Percentiles rank a stretch among this genome's conserved stretches.
phyloP scores from a whole-genome alignment of 2,329 filamentous ascomycete species.

The Huntiella abstrusa region DNA sequence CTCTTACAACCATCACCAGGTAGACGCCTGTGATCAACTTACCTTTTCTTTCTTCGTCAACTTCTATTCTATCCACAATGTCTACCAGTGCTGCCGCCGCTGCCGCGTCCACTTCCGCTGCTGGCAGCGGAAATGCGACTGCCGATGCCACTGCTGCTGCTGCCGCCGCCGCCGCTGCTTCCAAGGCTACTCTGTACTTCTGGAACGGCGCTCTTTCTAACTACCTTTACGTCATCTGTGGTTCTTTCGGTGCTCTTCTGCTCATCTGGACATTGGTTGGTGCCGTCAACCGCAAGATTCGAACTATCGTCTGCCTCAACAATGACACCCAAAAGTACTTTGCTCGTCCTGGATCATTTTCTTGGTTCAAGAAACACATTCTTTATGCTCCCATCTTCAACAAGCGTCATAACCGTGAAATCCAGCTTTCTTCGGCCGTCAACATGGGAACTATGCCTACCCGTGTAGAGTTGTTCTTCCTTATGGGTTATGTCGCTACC shows the following conservation, averaged over 20 bases:
- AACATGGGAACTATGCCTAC: slow-evolving; percentile 46
- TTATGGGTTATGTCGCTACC: slow-evolving; percentile 37
- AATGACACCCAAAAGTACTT: slow-evolving; percentile 72
- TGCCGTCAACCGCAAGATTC: slow-evolving; percentile 45
- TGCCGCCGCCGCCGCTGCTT: slow-evolving; percentile 14
- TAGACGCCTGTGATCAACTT: neutral
- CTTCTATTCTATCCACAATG: slow-evolving; percentile 1
- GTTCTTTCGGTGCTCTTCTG: slow-evolving; percentile 41
- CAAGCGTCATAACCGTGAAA: slow-evolving; percentile 50
- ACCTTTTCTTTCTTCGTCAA: neutral
- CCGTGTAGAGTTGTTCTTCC: slow-evolving; percentile 39
- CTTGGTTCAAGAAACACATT: slow-evolving; percentile 12
- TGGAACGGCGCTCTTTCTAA: slow-evolving; percentile 37
- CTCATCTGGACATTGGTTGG: slow-evolving; percentile 47
- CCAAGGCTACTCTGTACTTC: slow-evolving; percentile 10
- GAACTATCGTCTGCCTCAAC: slow-evolving; percentile 55
- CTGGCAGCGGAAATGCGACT: slow-evolving; percentile 10
- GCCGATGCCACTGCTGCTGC: slow-evolving; percentile 7
- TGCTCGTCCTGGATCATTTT: slow-evolving; percentile 10
- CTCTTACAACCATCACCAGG: neutral
- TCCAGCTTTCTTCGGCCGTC: slow-evolving; percentile 39
- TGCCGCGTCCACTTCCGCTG: slow-evolving; percentile 6
- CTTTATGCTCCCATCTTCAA: slow-evolving; percentile 44
- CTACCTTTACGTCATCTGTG: slow-evolving; percentile 45
- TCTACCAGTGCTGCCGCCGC: slow-evolving; percentile 5